These are phyloP conservation scores for Ceriops tagal DNA, from an alignment of 345 rosid genomes.

Conservation along the genomic window DNA sequence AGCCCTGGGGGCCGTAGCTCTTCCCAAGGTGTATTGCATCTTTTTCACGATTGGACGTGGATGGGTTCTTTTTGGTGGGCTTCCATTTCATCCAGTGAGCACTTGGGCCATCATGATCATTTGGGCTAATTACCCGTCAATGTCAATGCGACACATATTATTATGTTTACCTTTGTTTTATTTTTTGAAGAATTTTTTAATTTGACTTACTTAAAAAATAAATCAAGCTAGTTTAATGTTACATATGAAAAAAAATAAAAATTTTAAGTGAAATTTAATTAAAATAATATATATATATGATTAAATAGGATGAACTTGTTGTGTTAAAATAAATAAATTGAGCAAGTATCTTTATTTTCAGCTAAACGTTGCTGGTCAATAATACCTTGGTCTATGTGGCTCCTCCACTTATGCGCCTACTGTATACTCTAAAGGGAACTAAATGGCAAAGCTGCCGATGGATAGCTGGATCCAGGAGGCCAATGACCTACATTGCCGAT, in stretches of 20 bases:
- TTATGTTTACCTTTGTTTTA: background rate
- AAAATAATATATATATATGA: too few relatives aligned
- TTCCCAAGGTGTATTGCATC: slow-evolving; percentile 4
- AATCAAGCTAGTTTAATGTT: slow-evolving; percentile 22
- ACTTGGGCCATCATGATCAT: background rate
- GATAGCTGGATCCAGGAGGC: slow-evolving; percentile 10
- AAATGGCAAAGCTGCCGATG: slow-evolving; percentile 9
- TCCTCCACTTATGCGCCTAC: slow-evolving; percentile 49
- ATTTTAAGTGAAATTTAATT: too few relatives aligned
- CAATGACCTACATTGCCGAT: slow-evolving; percentile 11
- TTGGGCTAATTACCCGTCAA: background rate
- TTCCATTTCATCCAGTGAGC: slow-evolving; percentile 26
- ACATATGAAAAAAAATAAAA: too few relatives aligned
- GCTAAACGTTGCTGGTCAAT: slow-evolving; percentile 43
- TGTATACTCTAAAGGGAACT: slow-evolving; percentile 40
- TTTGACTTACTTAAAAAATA: too few relatives aligned
- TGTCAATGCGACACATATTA: slow-evolving; percentile 1
- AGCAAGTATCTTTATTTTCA: background rate
- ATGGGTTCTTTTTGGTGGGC: slow-evolving; percentile 27
- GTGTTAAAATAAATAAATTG: too few relatives aligned
- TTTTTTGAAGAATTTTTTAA: background rate
- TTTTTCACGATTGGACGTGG: slow-evolving; percentile 30
- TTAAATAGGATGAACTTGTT: too few relatives aligned
- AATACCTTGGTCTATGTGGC: slow-evolving; percentile 51
- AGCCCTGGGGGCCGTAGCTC: background rate